These are phyloP conservation scores for Chrysoporthe cubensis DNA, from an alignment of 2,329 filamentous ascomycete genomes.

Conservation along the genomic window DNA sequence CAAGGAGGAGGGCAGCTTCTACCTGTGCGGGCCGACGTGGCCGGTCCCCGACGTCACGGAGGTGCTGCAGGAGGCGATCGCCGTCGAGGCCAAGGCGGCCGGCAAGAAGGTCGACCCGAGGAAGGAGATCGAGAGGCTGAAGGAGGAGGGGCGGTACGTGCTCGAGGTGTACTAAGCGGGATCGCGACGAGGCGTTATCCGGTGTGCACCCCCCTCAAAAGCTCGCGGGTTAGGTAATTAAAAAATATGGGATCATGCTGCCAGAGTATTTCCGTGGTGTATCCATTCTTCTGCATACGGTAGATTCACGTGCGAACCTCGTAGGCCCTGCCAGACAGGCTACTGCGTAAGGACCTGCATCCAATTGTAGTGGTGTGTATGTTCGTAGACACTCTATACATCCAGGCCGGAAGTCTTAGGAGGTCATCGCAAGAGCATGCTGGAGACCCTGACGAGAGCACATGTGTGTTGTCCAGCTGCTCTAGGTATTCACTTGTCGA, in stretches of 20 bases:
- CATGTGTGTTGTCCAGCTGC: too few species aligned
- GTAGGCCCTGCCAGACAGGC: neutral
- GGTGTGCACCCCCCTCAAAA: too few species aligned
- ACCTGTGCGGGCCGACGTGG: slow-evolving; percentile 97
- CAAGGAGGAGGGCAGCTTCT: slow-evolving; percentile 87
- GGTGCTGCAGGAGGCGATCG: slow-evolving; percentile 91
- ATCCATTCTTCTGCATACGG: neutral
- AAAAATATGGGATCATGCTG: neutral
- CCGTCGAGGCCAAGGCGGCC: slow-evolving; percentile 68
- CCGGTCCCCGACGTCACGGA: slow-evolving; percentile 95
- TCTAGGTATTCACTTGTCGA: too few species aligned
- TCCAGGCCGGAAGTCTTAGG: too few species aligned
- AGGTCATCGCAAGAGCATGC: too few species aligned
- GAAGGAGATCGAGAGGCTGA: slow-evolving; percentile 95
- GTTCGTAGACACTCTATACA: too few species aligned
- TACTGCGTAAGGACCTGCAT: too few species aligned
- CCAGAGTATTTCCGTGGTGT: slow-evolving; percentile 6
- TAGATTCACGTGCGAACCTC: neutral
- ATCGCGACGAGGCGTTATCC: neutral
- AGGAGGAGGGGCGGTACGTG: slow-evolving; percentile 93
- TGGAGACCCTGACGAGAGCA: too few species aligned
- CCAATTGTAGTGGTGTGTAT: too few species aligned
- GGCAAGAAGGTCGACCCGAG: slow-evolving; percentile 82
- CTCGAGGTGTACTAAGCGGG: slow-evolving; percentile 84
- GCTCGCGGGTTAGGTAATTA: slow-evolving; percentile 1